Percentiles rank a stretch among this genome's conserved stretches.
phyloP scores from a whole-genome alignment of 2,329 filamentous ascomycete genomes.

The Akanthomyces dipterigenus region DNA sequence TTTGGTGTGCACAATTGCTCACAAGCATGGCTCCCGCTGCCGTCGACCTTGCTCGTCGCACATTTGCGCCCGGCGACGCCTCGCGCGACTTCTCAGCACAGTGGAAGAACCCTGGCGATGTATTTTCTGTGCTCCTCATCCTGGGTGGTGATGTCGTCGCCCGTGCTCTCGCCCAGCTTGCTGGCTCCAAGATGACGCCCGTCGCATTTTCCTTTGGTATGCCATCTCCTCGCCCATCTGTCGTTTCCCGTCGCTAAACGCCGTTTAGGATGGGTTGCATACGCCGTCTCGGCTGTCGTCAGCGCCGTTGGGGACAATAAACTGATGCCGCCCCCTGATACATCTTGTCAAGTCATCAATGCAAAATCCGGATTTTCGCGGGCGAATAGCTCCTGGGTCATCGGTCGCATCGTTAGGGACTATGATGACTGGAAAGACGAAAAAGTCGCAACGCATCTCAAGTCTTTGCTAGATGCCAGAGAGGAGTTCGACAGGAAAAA shows the following conservation, averaged over 20 bases:
- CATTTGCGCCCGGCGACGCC: background rate
- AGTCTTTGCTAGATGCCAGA: conserved; percentile 11
- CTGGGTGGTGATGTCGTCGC: conserved; percentile 28
- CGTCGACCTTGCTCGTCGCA: background rate
- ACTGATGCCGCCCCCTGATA: conserved; percentile 26
- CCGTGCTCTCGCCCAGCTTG: conserved; percentile 25
- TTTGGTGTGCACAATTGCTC: too few species aligned
- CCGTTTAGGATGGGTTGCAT: conserved; percentile 22
- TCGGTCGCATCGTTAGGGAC: conserved; percentile 36
- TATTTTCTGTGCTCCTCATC: conserved; percentile 27
- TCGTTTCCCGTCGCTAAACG: background rate
- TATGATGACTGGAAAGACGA: conserved; percentile 25
- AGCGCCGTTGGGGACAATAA: conserved; percentile 22
- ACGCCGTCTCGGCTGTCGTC: conserved; percentile 17
- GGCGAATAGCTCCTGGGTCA: conserved; percentile 34
- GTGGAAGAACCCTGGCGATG: conserved; percentile 15
- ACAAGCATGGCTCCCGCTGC: background rate
- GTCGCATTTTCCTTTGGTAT: conserved; percentile 18
- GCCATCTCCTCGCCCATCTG: background rate
- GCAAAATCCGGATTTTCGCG: conserved; percentile 27
- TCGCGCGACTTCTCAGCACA: background rate
- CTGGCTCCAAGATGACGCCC: conserved; percentile 20
- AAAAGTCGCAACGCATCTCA: conserved; percentile 13
- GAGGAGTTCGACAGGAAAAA: conserved; percentile 8
- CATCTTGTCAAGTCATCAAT: conserved; percentile 28